Base-by-base conservation (phyloP, 345 rosid genomes). In the Corchorus capsularis region DNA sequence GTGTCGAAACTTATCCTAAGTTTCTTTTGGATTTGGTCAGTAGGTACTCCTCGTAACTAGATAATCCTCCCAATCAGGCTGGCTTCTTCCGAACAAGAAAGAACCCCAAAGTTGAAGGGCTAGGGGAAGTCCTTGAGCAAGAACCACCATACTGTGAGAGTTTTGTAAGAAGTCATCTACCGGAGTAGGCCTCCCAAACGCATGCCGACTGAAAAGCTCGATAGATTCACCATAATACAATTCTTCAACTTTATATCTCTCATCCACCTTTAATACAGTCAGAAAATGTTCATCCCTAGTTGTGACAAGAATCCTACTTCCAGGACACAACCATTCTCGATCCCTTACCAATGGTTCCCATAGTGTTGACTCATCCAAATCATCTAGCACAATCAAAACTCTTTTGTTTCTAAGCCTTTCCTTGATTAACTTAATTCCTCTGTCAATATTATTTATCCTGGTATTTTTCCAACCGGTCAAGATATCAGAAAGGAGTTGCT, bases 41-140 rank as follows among this genome's bases (percentile, higher is more conserved):
- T 0, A 27, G 27, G 27, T 27, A 27, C 1, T 27, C 1, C 1
- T 27, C 1, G 16, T 9, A 64, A 13, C 19, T 5, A 16, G 14
- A 12, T 19, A 45, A 2, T 8, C 50, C 49, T 69, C 27, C 73
- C 77, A 72, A 7, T 5, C 79, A 35, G 73, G 73, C 43, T 13
- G 1, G 50, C 62, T 63, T 19, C 52, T 59, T 17, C 5, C 12
- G 39, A 11, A 41, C 35, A 77, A 46, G 3, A 13, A 37, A 1
- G 64, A 61, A 43, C 68, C 60, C 14, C 56, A 34, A 45, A 76
- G n/a, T 69, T 56, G 12, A 60, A 76, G 66, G 11, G 74, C 79
- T 13, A 76, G 59, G 6, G 59, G n/a, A 16, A 5, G 20, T 54
- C n/a, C 59, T 5, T 10, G 59, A n/a, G 16, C 59, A 45, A 5